Conservation (phyloP, 768 basidiomycete genomes). For the Serendipita indica region DNA sequence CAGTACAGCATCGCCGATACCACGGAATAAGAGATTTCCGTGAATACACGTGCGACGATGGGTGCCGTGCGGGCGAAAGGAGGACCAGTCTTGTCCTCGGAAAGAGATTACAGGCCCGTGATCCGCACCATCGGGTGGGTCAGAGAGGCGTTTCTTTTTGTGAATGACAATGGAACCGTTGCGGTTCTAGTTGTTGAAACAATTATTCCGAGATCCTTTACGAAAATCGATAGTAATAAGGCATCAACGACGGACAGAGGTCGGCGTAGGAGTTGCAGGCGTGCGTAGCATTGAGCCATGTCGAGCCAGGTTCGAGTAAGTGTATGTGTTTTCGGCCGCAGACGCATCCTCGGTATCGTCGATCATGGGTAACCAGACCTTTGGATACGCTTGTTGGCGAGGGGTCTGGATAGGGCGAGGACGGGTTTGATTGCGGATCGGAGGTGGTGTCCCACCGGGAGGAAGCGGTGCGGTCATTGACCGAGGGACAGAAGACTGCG, state of each 20-base stretch:
- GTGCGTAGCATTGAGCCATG: neutral
- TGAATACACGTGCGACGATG: neutral
- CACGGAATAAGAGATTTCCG: neutral
- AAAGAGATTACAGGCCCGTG: too few species aligned
- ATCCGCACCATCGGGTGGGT: too few species aligned
- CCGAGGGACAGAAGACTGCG: neutral
- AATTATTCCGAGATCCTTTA: too few species aligned
- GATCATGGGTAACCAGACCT: conserved; percentile 9
- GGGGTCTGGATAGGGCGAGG: neutral
- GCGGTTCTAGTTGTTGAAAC: too few species aligned
- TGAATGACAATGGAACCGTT: too few species aligned
- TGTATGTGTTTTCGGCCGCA: conserved; percentile 6
- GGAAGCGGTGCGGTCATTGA: conserved; percentile 7
- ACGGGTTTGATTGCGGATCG: neutral
- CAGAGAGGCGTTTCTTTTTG: too few species aligned
- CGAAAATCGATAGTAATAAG: too few species aligned
- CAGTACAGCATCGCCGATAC: neutral
- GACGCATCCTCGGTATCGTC: conserved; percentile 4
- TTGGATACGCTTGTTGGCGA: neutral
- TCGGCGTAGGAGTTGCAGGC: neutral
- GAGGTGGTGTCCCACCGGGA: conserved; percentile 1
- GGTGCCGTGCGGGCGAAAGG: neutral
- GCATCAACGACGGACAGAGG: neutral
- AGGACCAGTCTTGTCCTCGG: too few species aligned
- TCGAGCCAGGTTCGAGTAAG: neutral